phyloP scores from a whole-genome alignment of 2,329 filamentous ascomycete genomes.

The Neofusicoccum sp. region DNA sequence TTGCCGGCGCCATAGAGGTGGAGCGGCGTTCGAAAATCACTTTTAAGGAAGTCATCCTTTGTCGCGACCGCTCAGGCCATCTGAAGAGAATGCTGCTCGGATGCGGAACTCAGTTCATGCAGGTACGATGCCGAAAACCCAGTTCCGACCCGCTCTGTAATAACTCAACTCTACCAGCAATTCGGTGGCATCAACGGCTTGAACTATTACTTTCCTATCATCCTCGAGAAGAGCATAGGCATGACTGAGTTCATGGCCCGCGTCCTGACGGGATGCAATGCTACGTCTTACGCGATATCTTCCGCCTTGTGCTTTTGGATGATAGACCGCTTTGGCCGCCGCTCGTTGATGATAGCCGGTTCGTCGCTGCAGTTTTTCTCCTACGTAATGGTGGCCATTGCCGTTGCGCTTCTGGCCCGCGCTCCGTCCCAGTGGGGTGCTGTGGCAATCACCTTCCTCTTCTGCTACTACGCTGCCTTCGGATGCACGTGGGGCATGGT shows the following conservation, averaged over 20 bases:
- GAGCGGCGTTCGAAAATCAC: constrained; percentile 19
- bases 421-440: constrained; percentile 18
- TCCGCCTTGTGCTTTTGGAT: constrained; percentile 25
- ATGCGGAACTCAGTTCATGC: constrained; percentile 22
- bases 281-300: constrained; percentile 25
- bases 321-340: constrained; percentile 27
- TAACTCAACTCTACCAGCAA: neutral
- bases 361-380: constrained; percentile 24
- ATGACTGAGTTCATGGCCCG: constrained; percentile 21
- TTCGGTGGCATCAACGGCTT: constrained; percentile 21
- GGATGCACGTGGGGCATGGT: constrained; percentile 33
- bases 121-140: neutral
- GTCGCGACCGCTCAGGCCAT: constrained; percentile 18
- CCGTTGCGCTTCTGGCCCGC: constrained; percentile 20
- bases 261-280: constrained; percentile 23
- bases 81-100: constrained; percentile 20
- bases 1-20: constrained; percentile 20
- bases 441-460: constrained; percentile 21
- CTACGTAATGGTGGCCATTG: constrained; percentile 25
- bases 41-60: constrained; percentile 20
- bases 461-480: constrained; percentile 23
- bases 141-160: neutral
- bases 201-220: constrained; percentile 22
- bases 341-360: constrained; percentile 24
- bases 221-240: constrained; percentile 21